Base-by-base conservation (phyloP, 805 yeast genomes). In the Lachancea fermentati region DNA sequence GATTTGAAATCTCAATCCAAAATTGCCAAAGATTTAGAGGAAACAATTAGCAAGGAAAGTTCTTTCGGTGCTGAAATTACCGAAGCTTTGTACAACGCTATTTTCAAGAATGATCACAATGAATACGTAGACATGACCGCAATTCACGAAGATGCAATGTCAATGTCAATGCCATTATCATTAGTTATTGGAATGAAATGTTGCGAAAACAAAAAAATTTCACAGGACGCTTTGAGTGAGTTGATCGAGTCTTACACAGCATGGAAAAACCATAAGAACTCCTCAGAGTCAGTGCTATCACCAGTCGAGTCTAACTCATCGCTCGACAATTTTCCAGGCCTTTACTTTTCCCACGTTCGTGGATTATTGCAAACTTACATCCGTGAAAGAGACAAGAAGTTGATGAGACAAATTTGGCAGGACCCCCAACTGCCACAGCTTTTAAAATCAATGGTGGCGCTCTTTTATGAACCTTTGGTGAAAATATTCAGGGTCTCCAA, bases 381-480 rank as follows among this genome's bases (percentile, higher is more conserved):
- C 1, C 73, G 93, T 26, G 80, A 76, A 42, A 75, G 78, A 28
- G 98, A 91, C 55, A 88, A 86, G 57, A 76, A 78, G 41, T 65
- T 82, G 32, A 62, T 89, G 68, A 79, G 79, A 51, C 80, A 81
- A 54, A 57, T 89, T 32, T 86, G 96, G 95, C 78, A 77, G 34
- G 95, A 89, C 51, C 87, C 91, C 0, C 85, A 84, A 48, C 66
- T 94, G 34, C 79, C 88, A n/a, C 71, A 71, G 28, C 69, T 91
- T 31, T 67, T 89, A 42, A 83, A 83, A 48, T 85, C 85, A 35
- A 67, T 87, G 19, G 70, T 93, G 34, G 68, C 85, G 2, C 67
- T 84, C 47, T 78, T 85, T 46, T 85, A 83, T 56, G 81, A 80
- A 46, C 93, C 94, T 1, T 65, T 85, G 57, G 80, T 85, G 41